Evolutionary conservation across 768 basidiomycete genomes (phyloP).

Genomic region (Macrocybe gigantea): DNA sequence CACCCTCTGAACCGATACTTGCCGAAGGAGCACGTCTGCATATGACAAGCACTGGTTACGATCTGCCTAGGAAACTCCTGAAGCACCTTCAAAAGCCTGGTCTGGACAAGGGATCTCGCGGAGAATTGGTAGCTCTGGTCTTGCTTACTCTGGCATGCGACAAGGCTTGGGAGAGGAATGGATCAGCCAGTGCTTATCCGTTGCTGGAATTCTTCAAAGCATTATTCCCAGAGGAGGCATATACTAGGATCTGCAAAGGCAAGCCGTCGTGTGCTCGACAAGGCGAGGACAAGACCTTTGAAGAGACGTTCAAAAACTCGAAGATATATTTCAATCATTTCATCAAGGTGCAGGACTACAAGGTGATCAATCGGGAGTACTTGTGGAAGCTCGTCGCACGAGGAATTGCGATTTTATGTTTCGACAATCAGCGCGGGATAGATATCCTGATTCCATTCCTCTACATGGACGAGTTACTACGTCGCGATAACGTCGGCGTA

Average conservation of each 20-base stretch:
- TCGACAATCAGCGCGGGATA: slow-evolving; percentile 7
- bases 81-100: neutral
- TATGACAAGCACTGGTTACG: no score
- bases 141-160: slow-evolving; percentile 16
- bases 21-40: slow-evolving; percentile 10
- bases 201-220: neutral
- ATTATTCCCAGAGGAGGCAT: neutral
- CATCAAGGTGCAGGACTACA: slow-evolving; percentile 15
- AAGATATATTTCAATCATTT: slow-evolving; percentile 26
- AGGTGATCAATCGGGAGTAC: slow-evolving; percentile 8
- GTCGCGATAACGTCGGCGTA: no score
- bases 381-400: slow-evolving; percentile 16
- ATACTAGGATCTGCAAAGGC: neutral
- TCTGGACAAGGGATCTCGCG: slow-evolving; percentile 9
- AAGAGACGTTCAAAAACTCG: slow-evolving; percentile 17
- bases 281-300: neutral
- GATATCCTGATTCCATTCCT: slow-evolving; percentile 20
- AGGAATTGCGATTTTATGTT: slow-evolving; percentile 18
- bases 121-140: slow-evolving; percentile 15
- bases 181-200: neutral
- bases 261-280: neutral
- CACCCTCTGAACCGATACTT: slow-evolving; percentile 13
- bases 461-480: no score
- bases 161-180: slow-evolving; percentile 1
- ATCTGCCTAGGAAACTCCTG: no score